A percentile compares a stretch with the other conserved stretches of the same genome.
phyloP scores from a whole-genome alignment of 345 rosid genomes.

The Gossypium anomalum region DNA sequence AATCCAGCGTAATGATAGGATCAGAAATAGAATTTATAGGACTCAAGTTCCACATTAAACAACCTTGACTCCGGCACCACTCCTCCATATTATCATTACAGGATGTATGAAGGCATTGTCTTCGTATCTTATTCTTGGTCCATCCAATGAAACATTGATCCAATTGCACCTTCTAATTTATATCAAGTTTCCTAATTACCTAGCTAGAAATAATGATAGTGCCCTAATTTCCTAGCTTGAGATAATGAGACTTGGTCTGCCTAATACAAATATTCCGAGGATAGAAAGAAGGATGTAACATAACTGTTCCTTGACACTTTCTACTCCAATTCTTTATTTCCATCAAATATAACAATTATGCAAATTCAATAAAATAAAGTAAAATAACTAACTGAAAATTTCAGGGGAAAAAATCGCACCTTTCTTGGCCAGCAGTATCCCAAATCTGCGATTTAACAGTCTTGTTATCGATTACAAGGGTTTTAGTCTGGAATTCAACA shows the following conservation, averaged over 20 bases:
- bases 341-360: not conserved
- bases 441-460: slow-evolving; percentile 70
- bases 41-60: not conserved
- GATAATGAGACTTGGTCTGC: not conserved
- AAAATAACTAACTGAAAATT: not conserved
- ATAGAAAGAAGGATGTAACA: not conserved
- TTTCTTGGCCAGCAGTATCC: slow-evolving; percentile 77
- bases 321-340: not conserved
- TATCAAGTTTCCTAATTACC: not conserved
- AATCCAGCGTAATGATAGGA: not conserved
- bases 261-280: not conserved
- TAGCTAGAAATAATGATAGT: too few species aligned
- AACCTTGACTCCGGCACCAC: not conserved
- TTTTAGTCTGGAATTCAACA: slow-evolving; percentile 69
- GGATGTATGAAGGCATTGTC: not conserved
- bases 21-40: not conserved
- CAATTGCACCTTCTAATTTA: not conserved
- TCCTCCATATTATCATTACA: not conserved
- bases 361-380: not conserved
- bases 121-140: not conserved
- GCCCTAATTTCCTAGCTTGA: not conserved
- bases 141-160: not conserved
- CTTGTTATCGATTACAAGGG: slow-evolving; percentile 55
- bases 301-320: not conserved
- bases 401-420: slow-evolving; percentile 23